These are phyloP conservation scores for Pseudohalonectria lignicola DNA, from an alignment of 2,329 filamentous ascomycete genomes.

Conservation along the genomic window DNA sequence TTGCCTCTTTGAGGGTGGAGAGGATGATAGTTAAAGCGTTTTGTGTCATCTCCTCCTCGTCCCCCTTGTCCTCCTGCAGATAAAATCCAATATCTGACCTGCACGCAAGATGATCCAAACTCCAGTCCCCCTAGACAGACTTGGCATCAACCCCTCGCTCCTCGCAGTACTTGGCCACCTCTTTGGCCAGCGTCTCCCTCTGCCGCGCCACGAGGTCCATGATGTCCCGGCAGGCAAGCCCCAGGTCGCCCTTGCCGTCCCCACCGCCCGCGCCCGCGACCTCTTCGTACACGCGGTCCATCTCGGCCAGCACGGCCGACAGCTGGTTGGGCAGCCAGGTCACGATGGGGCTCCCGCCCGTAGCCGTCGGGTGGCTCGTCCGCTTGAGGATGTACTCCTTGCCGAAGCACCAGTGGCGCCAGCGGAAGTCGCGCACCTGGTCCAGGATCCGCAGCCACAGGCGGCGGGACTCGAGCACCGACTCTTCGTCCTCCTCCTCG, in stretches of 20 bases:
- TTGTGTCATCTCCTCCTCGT: too few relatives aligned
- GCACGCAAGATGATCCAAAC: too few relatives aligned
- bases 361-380: conserved; percentile 66
- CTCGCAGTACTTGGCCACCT: conserved; percentile 64
- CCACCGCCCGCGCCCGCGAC: conserved; percentile 27
- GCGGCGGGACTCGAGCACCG: conserved; percentile 40
- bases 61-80: too few relatives aligned
- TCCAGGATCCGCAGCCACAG: conserved; percentile 57
- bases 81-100: too few relatives aligned
- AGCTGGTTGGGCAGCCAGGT: conserved; percentile 80
- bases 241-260: conserved; percentile 29
- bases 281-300: conserved; percentile 48
- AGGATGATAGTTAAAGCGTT: too few relatives aligned
- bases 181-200: conserved; percentile 55
- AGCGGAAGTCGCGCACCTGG: conserved; percentile 71
- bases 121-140: too few relatives aligned
- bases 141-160: conserved; percentile 41
- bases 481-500: conserved; percentile 14
- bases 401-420: conserved; percentile 79
- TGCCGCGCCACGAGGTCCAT: conserved; percentile 57
- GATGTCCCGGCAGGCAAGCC: conserved; percentile 40
- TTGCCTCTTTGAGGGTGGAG: too few relatives aligned
- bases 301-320: conserved; percentile 60
- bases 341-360: conserved; percentile 71
- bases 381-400: conserved; percentile 76